A percentile compares a stretch with the other conserved stretches of the same genome.
phyloP scores from a whole-genome alignment of 805 yeast species.

The Metschnikowia sp. region DNA sequence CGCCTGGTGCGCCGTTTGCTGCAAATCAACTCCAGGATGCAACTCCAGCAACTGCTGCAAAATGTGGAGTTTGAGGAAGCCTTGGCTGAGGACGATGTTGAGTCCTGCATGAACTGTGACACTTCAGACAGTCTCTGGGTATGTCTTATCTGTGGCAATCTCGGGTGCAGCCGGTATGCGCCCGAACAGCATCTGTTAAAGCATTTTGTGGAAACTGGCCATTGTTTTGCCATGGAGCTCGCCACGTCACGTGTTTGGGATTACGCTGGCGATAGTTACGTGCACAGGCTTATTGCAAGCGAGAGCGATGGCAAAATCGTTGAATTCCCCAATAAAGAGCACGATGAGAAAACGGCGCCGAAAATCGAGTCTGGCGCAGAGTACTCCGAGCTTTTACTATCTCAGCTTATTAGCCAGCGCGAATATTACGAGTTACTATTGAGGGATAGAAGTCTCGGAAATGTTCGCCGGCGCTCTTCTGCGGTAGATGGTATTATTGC shows the following conservation, averaged over 20 bases:
- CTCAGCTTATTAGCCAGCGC: slow-evolving; percentile 82
- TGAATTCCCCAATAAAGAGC: slow-evolving; percentile 51
- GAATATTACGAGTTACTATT: slow-evolving; percentile 65
- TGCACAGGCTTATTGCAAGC: slow-evolving; percentile 79
- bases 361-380: slow-evolving; percentile 40
- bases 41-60: slow-evolving; percentile 14
- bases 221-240: slow-evolving; percentile 89
- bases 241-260: slow-evolving; percentile 90
- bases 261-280: slow-evolving; percentile 86
- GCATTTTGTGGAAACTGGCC: slow-evolving; percentile 74
- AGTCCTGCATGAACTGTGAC: slow-evolving; percentile 55
- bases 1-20: slow-evolving; percentile 33
- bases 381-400: slow-evolving; percentile 71
- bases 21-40: slow-evolving; percentile 23
- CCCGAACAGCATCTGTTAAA: slow-evolving; percentile 81
- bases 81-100: slow-evolving; percentile 18
- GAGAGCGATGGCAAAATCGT: slow-evolving; percentile 88
- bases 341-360: slow-evolving; percentile 1
- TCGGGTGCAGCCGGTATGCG: slow-evolving; percentile 86
- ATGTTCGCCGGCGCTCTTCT: slow-evolving; percentile 15
- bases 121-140: slow-evolving; percentile 72
- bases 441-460: slow-evolving; percentile 18
- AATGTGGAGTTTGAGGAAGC: neutral
- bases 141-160: slow-evolving; percentile 83
- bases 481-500: slow-evolving; percentile 2